phyloP scores from a whole-genome alignment of 2,329 filamentous ascomycete species.

The Penicillium sclerotiorum region DNA sequence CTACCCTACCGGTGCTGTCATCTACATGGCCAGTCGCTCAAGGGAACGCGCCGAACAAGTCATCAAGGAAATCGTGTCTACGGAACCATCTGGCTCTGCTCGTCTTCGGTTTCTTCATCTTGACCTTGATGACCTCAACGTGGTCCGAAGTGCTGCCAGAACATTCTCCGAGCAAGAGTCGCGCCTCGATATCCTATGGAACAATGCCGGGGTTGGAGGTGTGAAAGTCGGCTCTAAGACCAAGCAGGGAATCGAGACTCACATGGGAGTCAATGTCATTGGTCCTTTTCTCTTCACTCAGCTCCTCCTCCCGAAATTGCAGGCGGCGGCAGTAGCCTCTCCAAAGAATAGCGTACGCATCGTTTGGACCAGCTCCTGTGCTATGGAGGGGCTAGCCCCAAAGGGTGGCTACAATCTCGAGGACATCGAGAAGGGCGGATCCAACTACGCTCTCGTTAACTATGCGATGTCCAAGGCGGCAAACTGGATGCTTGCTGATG shows the following conservation, averaged over 20 bases:
- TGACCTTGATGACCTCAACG: constrained; percentile 40
- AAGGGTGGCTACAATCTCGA: constrained; percentile 5
- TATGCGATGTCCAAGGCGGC: constrained; percentile 41
- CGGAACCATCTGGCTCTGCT: background rate
- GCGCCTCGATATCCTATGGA: constrained; percentile 45
- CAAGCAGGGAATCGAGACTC: constrained; percentile 37
- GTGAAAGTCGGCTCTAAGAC: constrained; percentile 38
- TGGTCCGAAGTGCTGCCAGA: constrained; percentile 28
- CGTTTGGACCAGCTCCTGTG: constrained; percentile 30
- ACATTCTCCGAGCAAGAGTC: constrained; percentile 38
- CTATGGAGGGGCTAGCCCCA: constrained; percentile 19
- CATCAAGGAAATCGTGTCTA: background rate
- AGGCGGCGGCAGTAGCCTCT: constrained; percentile 28
- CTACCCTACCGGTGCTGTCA: constrained; percentile 56
- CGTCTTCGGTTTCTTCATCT: constrained; percentile 45
- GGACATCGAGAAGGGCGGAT: constrained; percentile 14
- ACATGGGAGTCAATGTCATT: constrained; percentile 46
- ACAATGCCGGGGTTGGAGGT: constrained; percentile 44
- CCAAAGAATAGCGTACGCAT: constrained; percentile 37
- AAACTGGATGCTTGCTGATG: constrained; percentile 30
- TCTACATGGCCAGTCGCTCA: constrained; percentile 53
- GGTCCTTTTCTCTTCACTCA: constrained; percentile 46
- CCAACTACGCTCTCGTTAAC: constrained; percentile 29
- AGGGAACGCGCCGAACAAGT: background rate
- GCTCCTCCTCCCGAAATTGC: constrained; percentile 39